Conservation (phyloP, 768 basidiomycete species). For the Cystofilobasidium bisporidii region DNA sequence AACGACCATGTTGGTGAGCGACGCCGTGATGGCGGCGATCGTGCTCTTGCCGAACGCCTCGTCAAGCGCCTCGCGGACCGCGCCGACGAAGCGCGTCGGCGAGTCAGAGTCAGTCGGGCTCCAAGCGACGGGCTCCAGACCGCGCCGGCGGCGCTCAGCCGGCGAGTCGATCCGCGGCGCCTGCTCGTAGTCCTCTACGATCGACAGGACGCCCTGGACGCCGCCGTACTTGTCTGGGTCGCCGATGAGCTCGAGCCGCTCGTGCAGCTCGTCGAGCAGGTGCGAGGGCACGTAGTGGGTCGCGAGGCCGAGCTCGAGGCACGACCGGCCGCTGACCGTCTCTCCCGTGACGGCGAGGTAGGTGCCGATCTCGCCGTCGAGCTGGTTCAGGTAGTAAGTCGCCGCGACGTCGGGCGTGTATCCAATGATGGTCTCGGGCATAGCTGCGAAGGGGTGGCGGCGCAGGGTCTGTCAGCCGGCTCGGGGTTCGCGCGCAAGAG, state of each 20-base stretch:
- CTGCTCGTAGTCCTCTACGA: conserved; percentile 51
- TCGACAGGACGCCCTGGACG: conserved; percentile 51
- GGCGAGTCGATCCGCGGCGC: conserved; percentile 14
- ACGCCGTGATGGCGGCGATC: conserved; percentile 61
- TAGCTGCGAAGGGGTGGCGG: conserved; percentile 45
- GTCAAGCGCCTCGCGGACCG: conserved; percentile 68
- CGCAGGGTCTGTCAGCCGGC: neutral
- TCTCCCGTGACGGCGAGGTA: conserved; percentile 81
- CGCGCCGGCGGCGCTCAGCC: conserved; percentile 1
- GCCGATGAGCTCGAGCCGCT: conserved; percentile 45
- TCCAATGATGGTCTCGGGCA: conserved; percentile 93
- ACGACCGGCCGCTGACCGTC: conserved; percentile 62
- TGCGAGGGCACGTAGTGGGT: conserved; percentile 83
- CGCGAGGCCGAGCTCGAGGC: conserved; percentile 83
- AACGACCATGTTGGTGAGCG: conserved; percentile 46
- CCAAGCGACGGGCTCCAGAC: conserved; percentile 5
- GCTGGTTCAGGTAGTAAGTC: conserved; percentile 72
- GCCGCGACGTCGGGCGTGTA: conserved; percentile 61
- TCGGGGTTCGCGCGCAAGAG: too few species aligned
- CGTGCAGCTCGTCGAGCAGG: conserved; percentile 60
- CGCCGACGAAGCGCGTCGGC: conserved; percentile 44
- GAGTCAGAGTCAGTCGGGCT: conserved; percentile 32
- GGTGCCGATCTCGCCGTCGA: conserved; percentile 89
- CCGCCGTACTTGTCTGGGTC: conserved; percentile 42
- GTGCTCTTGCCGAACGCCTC: conserved; percentile 58